A percentile compares a stretch with the other conserved stretches of the same genome.
Evolutionary conservation across 2,329 filamentous ascomycete species (phyloP).

Genomic region (Tolypocladium amazonense): DNA sequence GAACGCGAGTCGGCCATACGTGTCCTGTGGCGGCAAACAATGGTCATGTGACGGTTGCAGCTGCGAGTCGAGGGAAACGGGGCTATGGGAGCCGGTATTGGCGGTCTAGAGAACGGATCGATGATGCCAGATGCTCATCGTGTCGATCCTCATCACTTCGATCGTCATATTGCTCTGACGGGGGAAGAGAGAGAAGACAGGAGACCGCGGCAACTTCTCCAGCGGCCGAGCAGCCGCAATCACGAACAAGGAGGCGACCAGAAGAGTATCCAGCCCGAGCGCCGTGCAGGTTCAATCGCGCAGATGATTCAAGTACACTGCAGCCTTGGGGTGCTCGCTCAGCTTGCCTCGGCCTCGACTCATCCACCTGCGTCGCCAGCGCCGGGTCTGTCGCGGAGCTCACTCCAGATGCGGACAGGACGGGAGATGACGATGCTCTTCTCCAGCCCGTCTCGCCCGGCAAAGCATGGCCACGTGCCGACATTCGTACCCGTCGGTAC

Average conservation of each 20-base stretch:
- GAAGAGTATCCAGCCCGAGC: not conserved
- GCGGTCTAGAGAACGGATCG: not conserved
- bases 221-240: not conserved
- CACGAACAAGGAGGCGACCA: not conserved
- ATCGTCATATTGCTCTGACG: not conserved
- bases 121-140: not conserved
- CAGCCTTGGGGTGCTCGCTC: not conserved
- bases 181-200: not conserved
- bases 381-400: not conserved
- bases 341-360: not conserved
- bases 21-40: not conserved
- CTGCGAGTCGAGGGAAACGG: not conserved
- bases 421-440: too few species aligned
- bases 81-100: not conserved
- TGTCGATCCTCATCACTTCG: not conserved
- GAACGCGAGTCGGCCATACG: not conserved
- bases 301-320: not conserved
- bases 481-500: not conserved
- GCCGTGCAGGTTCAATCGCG: not conserved
- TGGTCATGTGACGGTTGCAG: not conserved
- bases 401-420: not conserved
- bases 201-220: not conserved
- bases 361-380: not conserved
- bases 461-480: not conserved
- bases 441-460: not conserved